Conservation (phyloP, 257 asterid genomes). For the Ballota nigra region DNA sequence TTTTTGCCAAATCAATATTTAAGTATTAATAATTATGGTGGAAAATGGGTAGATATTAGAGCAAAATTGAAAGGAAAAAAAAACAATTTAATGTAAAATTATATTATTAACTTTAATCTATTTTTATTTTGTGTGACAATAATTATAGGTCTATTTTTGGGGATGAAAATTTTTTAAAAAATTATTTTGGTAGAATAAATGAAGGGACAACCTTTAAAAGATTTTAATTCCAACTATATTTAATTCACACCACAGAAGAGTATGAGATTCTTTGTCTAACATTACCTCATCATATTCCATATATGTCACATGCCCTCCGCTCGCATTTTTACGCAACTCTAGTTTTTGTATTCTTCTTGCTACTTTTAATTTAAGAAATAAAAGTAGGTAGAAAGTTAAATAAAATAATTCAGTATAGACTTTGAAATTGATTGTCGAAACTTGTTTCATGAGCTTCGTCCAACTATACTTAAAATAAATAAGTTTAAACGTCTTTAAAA, state of each 20-base stretch:
- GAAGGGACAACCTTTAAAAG: conserved; percentile 21
- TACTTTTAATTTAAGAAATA: neutral
- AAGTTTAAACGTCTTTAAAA: too few relatives aligned
- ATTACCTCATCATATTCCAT: conserved; percentile 24
- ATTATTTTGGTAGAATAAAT: neutral
- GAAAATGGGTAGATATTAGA: too few relatives aligned
- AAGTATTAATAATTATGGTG: too few relatives aligned
- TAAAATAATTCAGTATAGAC: neutral
- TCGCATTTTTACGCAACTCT: conserved; percentile 15
- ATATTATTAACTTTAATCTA: too few relatives aligned
- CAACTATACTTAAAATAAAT: neutral
- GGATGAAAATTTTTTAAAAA: neutral
- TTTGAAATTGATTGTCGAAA: neutral
- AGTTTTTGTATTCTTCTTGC: conserved; percentile 13
- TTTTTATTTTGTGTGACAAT: too few relatives aligned
- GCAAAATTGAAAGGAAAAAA: too few relatives aligned
- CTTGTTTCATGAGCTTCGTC: neutral
- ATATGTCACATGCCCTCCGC: conserved; percentile 42
- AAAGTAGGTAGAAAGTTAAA: neutral
- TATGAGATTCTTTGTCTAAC: conserved; percentile 42
- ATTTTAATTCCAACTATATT: conserved; percentile 25
- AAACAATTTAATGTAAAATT: too few relatives aligned
- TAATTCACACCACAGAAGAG: conserved; percentile 26
- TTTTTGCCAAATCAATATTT: too few relatives aligned
- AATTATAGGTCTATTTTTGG: too few relatives aligned